A percentile compares a stretch with the other conserved stretches of the same genome.
These are phyloP conservation scores for Triangularia setosa DNA, from an alignment of 2,329 filamentous ascomycete genomes.

Conservation along the genomic window DNA sequence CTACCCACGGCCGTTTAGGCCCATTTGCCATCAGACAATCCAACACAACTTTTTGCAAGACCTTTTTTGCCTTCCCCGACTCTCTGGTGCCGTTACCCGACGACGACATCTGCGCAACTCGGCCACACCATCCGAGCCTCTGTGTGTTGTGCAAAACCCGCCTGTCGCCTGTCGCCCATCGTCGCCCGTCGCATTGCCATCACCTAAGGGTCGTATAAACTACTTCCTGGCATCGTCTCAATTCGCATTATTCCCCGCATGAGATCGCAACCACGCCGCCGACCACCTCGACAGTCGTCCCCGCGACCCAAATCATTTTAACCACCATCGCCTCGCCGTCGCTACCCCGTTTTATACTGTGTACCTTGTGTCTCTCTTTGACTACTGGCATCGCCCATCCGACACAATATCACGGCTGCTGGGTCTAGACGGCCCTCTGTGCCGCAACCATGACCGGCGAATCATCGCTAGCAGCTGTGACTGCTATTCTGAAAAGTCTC, in stretches of 20 bases:
- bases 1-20: conserved; percentile 12
- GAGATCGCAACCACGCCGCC: neutral
- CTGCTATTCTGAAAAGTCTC: conserved; percentile 31
- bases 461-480: conserved; percentile 28
- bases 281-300: neutral
- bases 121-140: neutral
- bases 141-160: neutral
- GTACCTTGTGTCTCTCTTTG: neutral
- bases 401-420: conserved; percentile 13
- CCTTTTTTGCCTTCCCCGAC: neutral
- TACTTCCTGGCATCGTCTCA: neutral
- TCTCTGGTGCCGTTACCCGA: neutral
- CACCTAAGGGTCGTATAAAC: neutral
- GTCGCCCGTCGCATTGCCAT: neutral
- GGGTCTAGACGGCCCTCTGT: conserved; percentile 16
- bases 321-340: neutral
- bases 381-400: conserved; percentile 10
- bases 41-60: neutral
- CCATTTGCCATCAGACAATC: conserved; percentile 6
- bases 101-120: conserved; percentile 5
- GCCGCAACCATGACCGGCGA: conserved; percentile 31
- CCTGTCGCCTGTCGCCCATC: neutral
- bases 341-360: neutral
- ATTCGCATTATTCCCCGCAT: neutral
- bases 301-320: neutral